Base-by-base conservation (phyloP, 345 rosid species). In the Abelmoschus esculentus region DNA sequence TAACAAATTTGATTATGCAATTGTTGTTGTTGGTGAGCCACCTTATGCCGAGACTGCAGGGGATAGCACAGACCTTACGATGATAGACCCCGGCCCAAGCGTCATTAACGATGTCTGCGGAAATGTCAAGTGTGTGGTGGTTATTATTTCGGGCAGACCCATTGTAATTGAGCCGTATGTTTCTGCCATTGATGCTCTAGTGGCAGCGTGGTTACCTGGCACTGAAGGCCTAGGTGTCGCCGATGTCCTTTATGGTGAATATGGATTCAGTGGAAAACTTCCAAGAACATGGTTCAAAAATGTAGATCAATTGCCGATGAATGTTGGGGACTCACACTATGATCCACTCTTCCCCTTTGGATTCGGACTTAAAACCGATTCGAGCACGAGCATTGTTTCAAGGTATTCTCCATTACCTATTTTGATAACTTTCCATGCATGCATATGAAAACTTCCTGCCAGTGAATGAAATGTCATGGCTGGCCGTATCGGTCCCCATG, bases 121-220 rank as follows among this genome's bases (percentile, higher is more conserved):
- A 71, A 67, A 78, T 46, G 82, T 90, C 18, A 88, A 90, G 61
- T 91, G 97, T 70, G 99, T 86, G 59, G 93, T 88, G 31, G 66
- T 95, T 26, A 34, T 95, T 11, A 69, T 95, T 66, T 88, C 96
- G 6, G 99, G 99, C n/a, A 83, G 96, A 70, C 97, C 99, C 32
- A 66, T 95, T 12, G 86, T 91, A 55, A 85, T 95, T 40, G 91
- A 89, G 64, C 99, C 96, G 31, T 86, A 89, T 42, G 32, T 88
- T 63, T 80, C 84, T 61, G 72, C 80, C 0, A 81, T 95, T 4
- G 91, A 86, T 68, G 96, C 96, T 7, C 76, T 91, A 67, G 89
- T 91, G 61, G 96, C 96, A 52, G 97, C 96, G 2, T 91, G 96
- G 96, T 84, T 95, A 70, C 99, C 96, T 0, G 97, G 99, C 78